Evolutionary conservation across 2,329 filamentous ascomycete species (phyloP), one percentile per base, ranked within the genome.

Genomic region (Cryphonectria parasitica): DNA sequence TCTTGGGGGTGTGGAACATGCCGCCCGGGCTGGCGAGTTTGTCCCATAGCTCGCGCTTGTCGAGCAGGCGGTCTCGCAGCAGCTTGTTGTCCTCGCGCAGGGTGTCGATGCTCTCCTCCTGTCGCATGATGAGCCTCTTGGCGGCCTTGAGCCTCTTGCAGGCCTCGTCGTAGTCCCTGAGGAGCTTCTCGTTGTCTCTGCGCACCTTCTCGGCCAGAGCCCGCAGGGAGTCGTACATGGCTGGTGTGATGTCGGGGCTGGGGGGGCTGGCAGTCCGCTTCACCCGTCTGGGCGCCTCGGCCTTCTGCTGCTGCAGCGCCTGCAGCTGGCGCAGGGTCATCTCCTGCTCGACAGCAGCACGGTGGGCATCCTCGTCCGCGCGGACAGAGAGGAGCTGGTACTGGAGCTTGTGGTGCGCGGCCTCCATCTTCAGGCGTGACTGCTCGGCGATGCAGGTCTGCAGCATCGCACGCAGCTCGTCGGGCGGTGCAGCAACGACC

Each of bases 291-390:
- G 71, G 69, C 17, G 54, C 62, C 25, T 68, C 68, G 8, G 49
- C n/a, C 34, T 66, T 68, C 72, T 91, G 89, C 66, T 87, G 88
- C 72, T 94, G 91, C 39, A 98, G 83, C 17, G 95, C 92, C 73
- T 97, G 92, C 28, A 97, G 91, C 80, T 98, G 94, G 31, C 92
- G 88, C 73, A 93, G 89, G n/a, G 91, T 92, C 88, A 98, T 95
- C 74, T 96, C 92, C 76, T 97, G 92, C 80, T 98, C 95, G 6
- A 98, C 95, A 49, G 91, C 92, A 75, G 95, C 94, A 36, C 94
- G 90, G 80, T 97, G 95, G 13, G 93, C 89, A 41, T 94, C 91
- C 75, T 97, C 94, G 64, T 91, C 90, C 68, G 92, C 94, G 77
- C 97, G 93, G 74, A 98, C 90, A 66, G 89, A 90, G 39, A 97